Base-by-base conservation (phyloP, 192 early-diverging fungal genomes). In the Umbelopsis vinacea region DNA sequence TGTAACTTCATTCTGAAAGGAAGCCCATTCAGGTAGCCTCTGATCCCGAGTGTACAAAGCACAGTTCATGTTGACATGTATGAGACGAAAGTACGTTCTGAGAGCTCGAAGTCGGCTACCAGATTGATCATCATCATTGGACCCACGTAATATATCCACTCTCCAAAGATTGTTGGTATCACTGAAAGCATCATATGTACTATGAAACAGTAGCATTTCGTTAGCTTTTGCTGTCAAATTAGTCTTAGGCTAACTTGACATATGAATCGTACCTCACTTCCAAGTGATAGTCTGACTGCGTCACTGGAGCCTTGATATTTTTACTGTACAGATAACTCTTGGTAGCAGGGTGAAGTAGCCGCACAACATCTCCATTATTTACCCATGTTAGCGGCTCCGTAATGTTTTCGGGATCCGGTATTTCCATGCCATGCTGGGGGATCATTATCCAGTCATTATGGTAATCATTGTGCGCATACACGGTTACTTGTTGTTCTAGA, bases 131-230 rank as follows among this genome's bases (percentile, higher is more conserved):
- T 83, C 68, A 29, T 82, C 80, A 19, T 70, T 71, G 21, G 74
- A 55, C 21, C 91, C 85, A 70, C 87, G 84, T 21, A 88, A 72
- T 54, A 96, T 91, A 73, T 94, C 90, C 7, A 98, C 84, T 26
- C 88, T 85, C 94, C 94, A 98, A 80, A 92, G 84, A 83, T 98
- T 95, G 74, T 98, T 98, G 48, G 90, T 83, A 74, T 98, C 96
- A 7, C 84, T 86, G 33, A 83, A 71, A 76, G 82, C 91, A 14
- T 89, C 89, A 67, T 92, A 92, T 50, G 79, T 89, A 67, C 85
- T 79, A 46, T 69, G 54, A 63, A 60, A 63, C 1, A n/a, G 53
- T 26, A 19, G 33, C 40, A 54, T 22, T 26, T 22, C 6, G 24
- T 55, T 21, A 55, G 11, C 4, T 29, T 12, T 29, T 4, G 0